These are phyloP conservation scores for Ascodesmis nigricans DNA, from an alignment of 495 filamentous ascomycete species.

Conservation along the genomic window DNA sequence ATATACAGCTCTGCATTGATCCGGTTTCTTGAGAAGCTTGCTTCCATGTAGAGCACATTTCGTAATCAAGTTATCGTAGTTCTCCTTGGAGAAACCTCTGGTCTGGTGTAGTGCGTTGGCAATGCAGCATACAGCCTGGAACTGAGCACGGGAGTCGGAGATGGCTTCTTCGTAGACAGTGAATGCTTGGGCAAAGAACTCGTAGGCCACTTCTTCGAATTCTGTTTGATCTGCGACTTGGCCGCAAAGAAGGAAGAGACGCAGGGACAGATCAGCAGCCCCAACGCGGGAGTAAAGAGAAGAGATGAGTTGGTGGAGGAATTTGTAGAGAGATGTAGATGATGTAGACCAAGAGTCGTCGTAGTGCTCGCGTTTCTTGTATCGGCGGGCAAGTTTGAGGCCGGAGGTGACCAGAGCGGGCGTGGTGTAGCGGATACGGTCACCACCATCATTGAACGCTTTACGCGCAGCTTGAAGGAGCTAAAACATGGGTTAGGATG, in stretches of 20 bases:
- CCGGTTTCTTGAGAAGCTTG: conserved; percentile 91
- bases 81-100: conserved; percentile 76
- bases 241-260: conserved; percentile 74
- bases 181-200: conserved; percentile 96
- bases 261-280: conserved; percentile 64
- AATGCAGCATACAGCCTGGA: conserved; percentile 91
- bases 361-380: conserved; percentile 80
- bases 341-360: conserved; percentile 89
- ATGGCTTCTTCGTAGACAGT: conserved; percentile 94
- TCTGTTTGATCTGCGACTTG: conserved; percentile 82
- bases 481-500: conserved; percentile 24
- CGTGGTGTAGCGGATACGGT: conserved; percentile 84
- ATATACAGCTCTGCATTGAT: conserved; percentile 92
- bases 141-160: conserved; percentile 84
- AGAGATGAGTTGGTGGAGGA: conserved; percentile 70
- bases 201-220: conserved; percentile 88
- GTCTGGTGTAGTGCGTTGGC: conserved; percentile 71
- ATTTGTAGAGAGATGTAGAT: conserved; percentile 75
- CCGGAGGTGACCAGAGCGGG: conserved; percentile 80
- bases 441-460: conserved; percentile 77
- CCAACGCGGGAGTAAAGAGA: conserved; percentile 77
- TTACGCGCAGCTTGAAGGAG: conserved; percentile 76
- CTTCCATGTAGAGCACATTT: conserved; percentile 93
- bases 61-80: conserved; percentile 95
- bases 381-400: conserved; percentile 69